Evolutionary conservation across 2,329 filamentous ascomycete genomes (phyloP).

Genomic region (Calonectria honghensis): DNA sequence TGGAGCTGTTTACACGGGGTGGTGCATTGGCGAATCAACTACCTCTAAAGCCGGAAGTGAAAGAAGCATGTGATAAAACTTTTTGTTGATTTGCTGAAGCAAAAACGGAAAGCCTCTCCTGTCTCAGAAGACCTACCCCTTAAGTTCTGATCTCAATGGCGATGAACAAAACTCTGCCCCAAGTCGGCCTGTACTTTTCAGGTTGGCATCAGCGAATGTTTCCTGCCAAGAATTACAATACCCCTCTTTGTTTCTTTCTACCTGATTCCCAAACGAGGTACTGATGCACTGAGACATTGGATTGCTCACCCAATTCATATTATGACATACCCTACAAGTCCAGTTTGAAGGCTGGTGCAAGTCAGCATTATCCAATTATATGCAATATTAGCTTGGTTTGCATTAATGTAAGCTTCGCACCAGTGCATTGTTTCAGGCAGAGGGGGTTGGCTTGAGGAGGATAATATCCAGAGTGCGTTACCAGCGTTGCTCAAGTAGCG

Average conservation of each 20-base stretch:
- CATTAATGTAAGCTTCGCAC: not conserved
- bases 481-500: conserved; percentile 10
- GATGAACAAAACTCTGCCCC: not conserved
- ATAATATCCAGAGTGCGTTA: not conserved
- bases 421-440: not conserved
- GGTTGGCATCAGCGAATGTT: not conserved
- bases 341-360: not conserved
- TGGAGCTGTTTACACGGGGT: not conserved
- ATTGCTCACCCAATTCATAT: not conserved
- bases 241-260: not conserved
- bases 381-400: not conserved
- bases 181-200: not conserved
- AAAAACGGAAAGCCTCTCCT: not conserved
- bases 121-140: not conserved
- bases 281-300: not conserved
- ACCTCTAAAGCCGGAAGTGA: not conserved
- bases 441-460: not conserved
- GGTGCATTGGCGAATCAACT: not conserved
- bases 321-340: not conserved
- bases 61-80: not conserved
- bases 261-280: not conserved
- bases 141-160: not conserved
- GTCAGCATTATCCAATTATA: not conserved
- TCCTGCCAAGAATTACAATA: not conserved
- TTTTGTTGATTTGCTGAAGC: not conserved